Evolutionary conservation across 1,139 yeast genomes (phyloP).

Genomic region (Dujonia santamariae): DNA sequence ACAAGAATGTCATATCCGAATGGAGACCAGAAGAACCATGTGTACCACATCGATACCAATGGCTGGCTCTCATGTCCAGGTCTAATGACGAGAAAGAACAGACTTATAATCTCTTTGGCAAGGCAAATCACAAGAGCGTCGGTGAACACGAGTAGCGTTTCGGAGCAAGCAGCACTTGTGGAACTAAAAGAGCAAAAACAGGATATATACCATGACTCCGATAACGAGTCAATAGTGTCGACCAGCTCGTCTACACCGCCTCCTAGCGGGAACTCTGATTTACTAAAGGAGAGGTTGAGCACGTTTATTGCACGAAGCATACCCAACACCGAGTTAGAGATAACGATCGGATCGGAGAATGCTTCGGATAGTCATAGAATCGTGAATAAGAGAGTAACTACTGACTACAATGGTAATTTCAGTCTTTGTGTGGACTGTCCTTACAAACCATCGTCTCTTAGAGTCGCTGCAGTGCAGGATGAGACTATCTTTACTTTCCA

Average conservation of each 20-base stretch:
- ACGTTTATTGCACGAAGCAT: slow-evolving; percentile 60
- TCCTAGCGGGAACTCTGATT: slow-evolving; percentile 16
- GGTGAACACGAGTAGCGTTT: slow-evolving; percentile 14
- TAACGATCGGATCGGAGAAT: slow-evolving; percentile 49
- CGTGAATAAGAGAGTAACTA: too few species aligned
- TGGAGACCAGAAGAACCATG: slow-evolving; percentile 3
- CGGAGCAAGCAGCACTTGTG: slow-evolving; percentile 19
- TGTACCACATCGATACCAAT: slow-evolving; percentile 58
- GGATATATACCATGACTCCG: slow-evolving; percentile 17
- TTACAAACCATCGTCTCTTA: slow-evolving; percentile 54
- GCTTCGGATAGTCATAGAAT: slow-evolving; percentile 19
- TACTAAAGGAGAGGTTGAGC: slow-evolving; percentile 53
- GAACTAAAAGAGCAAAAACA: slow-evolving; percentile 29
- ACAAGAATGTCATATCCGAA: slow-evolving; percentile 46
- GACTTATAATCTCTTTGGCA: slow-evolving; percentile 64
- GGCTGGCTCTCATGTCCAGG: slow-evolving; percentile 80
- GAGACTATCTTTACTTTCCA: slow-evolving; percentile 46
- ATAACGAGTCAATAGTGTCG: slow-evolving; percentile 5
- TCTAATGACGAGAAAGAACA: slow-evolving; percentile 64
- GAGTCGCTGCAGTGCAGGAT: slow-evolving; percentile 37
- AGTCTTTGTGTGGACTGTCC: slow-evolving; percentile 44
- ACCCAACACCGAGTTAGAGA: slow-evolving; percentile 48
- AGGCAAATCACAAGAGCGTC: slow-evolving; percentile 59
- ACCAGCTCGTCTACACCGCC: slow-evolving; percentile 1
- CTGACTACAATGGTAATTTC: slow-evolving; percentile 64